A percentile compares a stretch with the other conserved stretches of the same genome.
Evolutionary conservation across 2,329 filamentous ascomycete species (phyloP).

Genomic region (Coniochaeta prunicola): DNA sequence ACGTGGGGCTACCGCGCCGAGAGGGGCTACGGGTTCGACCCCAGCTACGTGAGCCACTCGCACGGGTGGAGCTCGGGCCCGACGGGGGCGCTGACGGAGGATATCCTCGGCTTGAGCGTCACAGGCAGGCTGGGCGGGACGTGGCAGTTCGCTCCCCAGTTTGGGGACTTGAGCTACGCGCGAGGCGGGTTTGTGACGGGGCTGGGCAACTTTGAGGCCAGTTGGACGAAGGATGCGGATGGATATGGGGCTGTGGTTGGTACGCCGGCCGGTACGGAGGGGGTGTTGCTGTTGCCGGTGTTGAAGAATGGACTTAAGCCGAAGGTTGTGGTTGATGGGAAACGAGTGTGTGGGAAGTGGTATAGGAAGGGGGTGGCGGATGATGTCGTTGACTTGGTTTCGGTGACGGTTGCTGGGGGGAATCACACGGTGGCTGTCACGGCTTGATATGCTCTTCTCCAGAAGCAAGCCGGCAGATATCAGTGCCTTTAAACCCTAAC

Average conservation of each 20-base stretch:
- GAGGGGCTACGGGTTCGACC: constrained; percentile 42
- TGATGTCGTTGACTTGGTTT: constrained; percentile 2
- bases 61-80: constrained; percentile 44
- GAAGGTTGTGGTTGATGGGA: constrained; percentile 2
- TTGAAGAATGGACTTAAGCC: background rate
- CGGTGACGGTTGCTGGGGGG: background rate
- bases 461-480: no score
- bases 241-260: background rate
- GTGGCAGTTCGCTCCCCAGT: constrained; percentile 11
- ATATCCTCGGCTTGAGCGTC: constrained; percentile 33
- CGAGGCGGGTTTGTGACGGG: constrained; percentile 10
- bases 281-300: constrained; percentile 2
- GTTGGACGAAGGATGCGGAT: background rate
- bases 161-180: constrained; percentile 6
- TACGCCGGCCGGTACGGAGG: background rate
- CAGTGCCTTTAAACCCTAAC: no score
- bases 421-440: background rate
- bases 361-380: background rate
- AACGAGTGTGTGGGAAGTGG: background rate
- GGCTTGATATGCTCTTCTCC: no score
- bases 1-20: constrained; percentile 48
- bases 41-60: constrained; percentile 37
- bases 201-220: background rate
- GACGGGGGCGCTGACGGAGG: constrained; percentile 35
- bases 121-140: constrained; percentile 2